phyloP scores from a whole-genome alignment of 495 filamentous ascomycete genomes.

The Neurospora terricola region DNA sequence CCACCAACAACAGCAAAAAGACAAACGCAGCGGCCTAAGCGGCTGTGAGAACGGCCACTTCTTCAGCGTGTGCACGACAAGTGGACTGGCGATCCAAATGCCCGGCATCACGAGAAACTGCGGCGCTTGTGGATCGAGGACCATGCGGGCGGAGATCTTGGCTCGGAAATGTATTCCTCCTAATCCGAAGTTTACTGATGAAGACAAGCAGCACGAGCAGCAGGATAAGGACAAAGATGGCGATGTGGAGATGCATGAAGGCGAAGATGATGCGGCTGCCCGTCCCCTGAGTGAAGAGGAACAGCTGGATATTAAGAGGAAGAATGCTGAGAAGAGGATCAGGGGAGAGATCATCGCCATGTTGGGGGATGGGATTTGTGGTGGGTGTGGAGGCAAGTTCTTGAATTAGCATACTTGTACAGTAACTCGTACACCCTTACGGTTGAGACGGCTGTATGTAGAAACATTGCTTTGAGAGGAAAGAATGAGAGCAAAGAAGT shows the following conservation, averaged over 20 bases:
- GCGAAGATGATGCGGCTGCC: background rate
- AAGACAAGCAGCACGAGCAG: background rate
- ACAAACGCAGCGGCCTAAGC: slow-evolving; percentile 10
- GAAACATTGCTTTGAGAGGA: background rate
- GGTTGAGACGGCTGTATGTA: background rate
- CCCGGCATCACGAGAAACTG: slow-evolving; percentile 34
- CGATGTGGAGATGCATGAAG: background rate
- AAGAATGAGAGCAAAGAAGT: background rate
- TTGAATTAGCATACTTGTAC: slow-evolving; percentile 16
- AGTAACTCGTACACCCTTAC: background rate
- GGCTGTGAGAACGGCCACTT: slow-evolving; percentile 20
- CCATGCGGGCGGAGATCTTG: slow-evolving; percentile 24
- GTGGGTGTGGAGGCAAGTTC: slow-evolving; percentile 39
- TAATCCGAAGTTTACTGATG: background rate
- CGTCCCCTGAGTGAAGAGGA: background rate
- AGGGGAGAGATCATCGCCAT: slow-evolving; percentile 15
- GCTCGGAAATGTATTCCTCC: background rate
- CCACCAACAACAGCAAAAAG: background rate
- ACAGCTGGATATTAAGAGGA: slow-evolving; percentile 5
- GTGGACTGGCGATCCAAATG: slow-evolving; percentile 31
- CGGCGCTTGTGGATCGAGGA: slow-evolving; percentile 32
- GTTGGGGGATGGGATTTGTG: slow-evolving; percentile 28
- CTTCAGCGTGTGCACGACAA: slow-evolving; percentile 32
- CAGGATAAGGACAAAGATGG: background rate
- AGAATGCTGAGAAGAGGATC: slow-evolving; percentile 11